A percentile compares a stretch with the other conserved stretches of the same genome.
These are phyloP conservation scores for Arxiozyma slooffiae DNA, from an alignment of 1,139 yeast genomes.

Conservation along the genomic window DNA sequence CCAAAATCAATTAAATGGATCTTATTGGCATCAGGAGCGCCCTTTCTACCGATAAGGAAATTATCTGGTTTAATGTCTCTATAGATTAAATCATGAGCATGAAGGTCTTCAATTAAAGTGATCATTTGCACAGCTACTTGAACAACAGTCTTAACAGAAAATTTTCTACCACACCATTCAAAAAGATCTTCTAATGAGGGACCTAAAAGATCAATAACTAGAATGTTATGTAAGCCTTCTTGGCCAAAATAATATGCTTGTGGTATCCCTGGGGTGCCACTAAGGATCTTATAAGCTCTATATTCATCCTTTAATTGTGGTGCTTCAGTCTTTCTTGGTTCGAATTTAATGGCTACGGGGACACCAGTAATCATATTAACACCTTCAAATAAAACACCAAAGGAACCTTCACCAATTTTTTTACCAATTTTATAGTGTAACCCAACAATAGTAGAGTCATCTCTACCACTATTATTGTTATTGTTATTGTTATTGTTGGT, in stretches of 20 bases:
- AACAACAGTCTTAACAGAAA: constrained; percentile 57
- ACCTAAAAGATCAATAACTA: constrained; percentile 64
- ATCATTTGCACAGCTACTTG: constrained; percentile 73
- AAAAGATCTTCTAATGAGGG: constrained; percentile 71
- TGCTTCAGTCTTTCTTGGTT: constrained; percentile 73
- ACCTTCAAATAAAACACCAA: constrained; percentile 77
- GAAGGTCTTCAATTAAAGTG: constrained; percentile 53
- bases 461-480: constrained; percentile 2
- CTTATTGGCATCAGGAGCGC: constrained; percentile 59
- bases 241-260: constrained; percentile 72
- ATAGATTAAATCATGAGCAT: constrained; percentile 60
- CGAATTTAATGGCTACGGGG: constrained; percentile 73
- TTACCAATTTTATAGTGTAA: constrained; percentile 72
- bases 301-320: constrained; percentile 74
- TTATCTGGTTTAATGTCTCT: constrained; percentile 89
- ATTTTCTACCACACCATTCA: constrained; percentile 73
- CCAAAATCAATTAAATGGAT: constrained; percentile 97
- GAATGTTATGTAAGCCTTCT: constrained; percentile 66
- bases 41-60: constrained; percentile 86
- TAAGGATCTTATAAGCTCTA: constrained; percentile 57
- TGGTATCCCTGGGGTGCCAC: constrained; percentile 58
- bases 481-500: neutral
- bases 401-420: constrained; percentile 78
- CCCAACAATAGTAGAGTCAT: constrained; percentile 48
- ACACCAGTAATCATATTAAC: constrained; percentile 63